Conservation (phyloP, 2,329 filamentous ascomycete species). For the Aspergillus fructus region DNA sequence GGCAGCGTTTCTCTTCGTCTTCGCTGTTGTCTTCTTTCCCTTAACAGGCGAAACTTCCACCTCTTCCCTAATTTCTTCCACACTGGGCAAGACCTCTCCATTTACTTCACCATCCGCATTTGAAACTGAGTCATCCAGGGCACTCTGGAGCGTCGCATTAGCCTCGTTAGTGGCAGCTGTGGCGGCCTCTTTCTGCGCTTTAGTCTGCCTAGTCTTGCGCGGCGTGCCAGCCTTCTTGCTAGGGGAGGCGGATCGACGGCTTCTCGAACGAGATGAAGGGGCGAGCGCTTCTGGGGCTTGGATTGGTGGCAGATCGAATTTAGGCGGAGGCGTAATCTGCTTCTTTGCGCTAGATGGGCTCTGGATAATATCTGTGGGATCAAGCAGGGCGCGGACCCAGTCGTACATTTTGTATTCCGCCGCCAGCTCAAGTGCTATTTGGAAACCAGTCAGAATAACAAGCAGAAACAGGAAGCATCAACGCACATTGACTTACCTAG, state of each 20-base stretch:
- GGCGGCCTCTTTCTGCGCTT: slow-evolving; percentile 49
- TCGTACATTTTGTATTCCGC: slow-evolving; percentile 80
- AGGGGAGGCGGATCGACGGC: slow-evolving; percentile 60
- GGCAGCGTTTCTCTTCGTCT: slow-evolving; percentile 23
- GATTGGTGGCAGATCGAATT: slow-evolving; percentile 62
- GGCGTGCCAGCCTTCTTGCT: slow-evolving; percentile 53
- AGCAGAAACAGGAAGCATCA: not conserved
- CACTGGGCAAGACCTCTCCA: slow-evolving; percentile 26
- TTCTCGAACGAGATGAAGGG: slow-evolving; percentile 47
- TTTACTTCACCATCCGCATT: slow-evolving; percentile 27
- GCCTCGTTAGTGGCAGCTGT: slow-evolving; percentile 50
- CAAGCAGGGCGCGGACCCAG: slow-evolving; percentile 91
- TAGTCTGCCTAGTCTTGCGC: slow-evolving; percentile 53
- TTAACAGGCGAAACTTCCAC: slow-evolving; percentile 24
- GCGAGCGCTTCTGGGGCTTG: slow-evolving; percentile 35
- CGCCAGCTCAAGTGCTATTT: slow-evolving; percentile 73
- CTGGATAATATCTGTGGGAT: slow-evolving; percentile 75
- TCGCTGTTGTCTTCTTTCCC: slow-evolving; percentile 19
- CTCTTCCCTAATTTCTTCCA: slow-evolving; percentile 29
- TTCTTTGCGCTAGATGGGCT: slow-evolving; percentile 68
- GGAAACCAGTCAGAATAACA: slow-evolving; percentile 14
- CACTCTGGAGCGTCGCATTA: slow-evolving; percentile 49
- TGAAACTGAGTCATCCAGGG: slow-evolving; percentile 45
- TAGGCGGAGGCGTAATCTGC: slow-evolving; percentile 77
- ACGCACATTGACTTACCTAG: slow-evolving; percentile 50